phyloP scores from a whole-genome alignment of 768 basidiomycete species.

The Lactifluus pinguis region DNA sequence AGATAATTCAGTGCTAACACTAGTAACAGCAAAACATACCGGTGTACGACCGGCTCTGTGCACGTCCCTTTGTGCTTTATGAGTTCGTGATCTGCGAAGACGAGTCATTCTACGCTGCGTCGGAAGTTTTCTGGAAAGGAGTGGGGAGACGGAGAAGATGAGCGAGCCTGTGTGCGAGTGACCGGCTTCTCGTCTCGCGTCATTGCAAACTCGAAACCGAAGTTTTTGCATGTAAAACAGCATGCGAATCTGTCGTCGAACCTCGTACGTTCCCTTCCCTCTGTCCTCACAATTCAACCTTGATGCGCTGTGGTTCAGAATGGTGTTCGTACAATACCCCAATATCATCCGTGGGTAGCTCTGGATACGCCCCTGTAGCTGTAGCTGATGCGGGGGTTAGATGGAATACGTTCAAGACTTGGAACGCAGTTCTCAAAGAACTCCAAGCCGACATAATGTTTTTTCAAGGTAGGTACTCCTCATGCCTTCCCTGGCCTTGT shows the following conservation, averaged over 20 bases:
- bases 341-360: slow-evolving; percentile 77
- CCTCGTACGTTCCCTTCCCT: slow-evolving; percentile 36
- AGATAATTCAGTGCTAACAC: not conserved
- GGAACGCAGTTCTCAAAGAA: slow-evolving; percentile 70
- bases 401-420: slow-evolving; percentile 76
- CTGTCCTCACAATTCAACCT: not conserved
- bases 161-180: not conserved
- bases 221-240: not conserved
- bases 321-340: slow-evolving; percentile 77
- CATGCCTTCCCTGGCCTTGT: slow-evolving; percentile 12
- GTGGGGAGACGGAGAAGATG: not conserved
- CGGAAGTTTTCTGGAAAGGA: too few relatives aligned
- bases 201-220: not conserved
- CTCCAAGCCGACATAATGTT: slow-evolving; percentile 86
- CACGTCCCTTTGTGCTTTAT: slow-evolving; percentile 82
- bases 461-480: slow-evolving; percentile 67
- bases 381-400: slow-evolving; percentile 26
- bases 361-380: not conserved
- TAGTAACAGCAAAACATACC: slow-evolving; percentile 32
- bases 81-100: slow-evolving; percentile 71
- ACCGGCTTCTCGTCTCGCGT: not conserved
- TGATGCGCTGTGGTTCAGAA: slow-evolving; percentile 38
- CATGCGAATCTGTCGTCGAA: slow-evolving; percentile 69
- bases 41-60: slow-evolving; percentile 81
- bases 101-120: slow-evolving; percentile 50